Conservation (phyloP, 345 rosid species). For the Nephelium lappaceum region DNA sequence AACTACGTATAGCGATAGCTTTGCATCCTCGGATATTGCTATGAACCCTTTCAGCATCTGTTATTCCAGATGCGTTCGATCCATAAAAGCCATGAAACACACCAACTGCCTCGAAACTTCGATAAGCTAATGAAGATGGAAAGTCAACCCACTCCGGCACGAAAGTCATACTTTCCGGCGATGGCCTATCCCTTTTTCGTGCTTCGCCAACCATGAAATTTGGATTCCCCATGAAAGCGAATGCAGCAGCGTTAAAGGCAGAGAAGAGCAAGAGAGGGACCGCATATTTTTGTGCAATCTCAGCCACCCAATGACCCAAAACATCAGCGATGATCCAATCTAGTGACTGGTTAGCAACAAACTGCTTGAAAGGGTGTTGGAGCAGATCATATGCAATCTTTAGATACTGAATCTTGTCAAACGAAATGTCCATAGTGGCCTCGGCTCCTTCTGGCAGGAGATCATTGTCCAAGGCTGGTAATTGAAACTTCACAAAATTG, state of each 20-base stretch:
- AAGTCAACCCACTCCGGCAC: slow-evolving; percentile 32
- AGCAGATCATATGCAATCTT: slow-evolving; percentile 36
- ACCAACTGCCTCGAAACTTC: slow-evolving; percentile 5
- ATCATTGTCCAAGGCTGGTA: slow-evolving; percentile 17
- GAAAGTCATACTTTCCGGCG: slow-evolving; percentile 17
- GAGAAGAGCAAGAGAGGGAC: slow-evolving; percentile 27
- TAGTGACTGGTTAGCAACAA: slow-evolving; percentile 1
- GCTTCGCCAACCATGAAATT: slow-evolving; percentile 8
- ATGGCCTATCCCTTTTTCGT: not conserved
- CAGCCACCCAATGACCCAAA: slow-evolving; percentile 21
- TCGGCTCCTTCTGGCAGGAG: slow-evolving; percentile 26
- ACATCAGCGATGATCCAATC: slow-evolving; percentile 38
- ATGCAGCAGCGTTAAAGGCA: slow-evolving; percentile 4
- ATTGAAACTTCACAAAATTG: slow-evolving; percentile 18
- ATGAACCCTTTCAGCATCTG: slow-evolving; percentile 16
- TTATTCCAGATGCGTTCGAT: slow-evolving; percentile 21
- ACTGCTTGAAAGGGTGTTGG: slow-evolving; percentile 21
- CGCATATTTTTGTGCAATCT: slow-evolving; percentile 18
- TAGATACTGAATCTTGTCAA: slow-evolving; percentile 21
- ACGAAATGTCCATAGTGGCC: slow-evolving; percentile 38
- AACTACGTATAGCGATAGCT: slow-evolving; percentile 24
- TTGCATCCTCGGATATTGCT: not conserved
- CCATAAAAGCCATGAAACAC: not conserved
- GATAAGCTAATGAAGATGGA: slow-evolving; percentile 18
- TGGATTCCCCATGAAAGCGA: slow-evolving; percentile 9